Percentiles rank a stretch among this genome's conserved stretches.
Conservation (phyloP, 345 rosid species). For the Pugionium dolabratum region DNA sequence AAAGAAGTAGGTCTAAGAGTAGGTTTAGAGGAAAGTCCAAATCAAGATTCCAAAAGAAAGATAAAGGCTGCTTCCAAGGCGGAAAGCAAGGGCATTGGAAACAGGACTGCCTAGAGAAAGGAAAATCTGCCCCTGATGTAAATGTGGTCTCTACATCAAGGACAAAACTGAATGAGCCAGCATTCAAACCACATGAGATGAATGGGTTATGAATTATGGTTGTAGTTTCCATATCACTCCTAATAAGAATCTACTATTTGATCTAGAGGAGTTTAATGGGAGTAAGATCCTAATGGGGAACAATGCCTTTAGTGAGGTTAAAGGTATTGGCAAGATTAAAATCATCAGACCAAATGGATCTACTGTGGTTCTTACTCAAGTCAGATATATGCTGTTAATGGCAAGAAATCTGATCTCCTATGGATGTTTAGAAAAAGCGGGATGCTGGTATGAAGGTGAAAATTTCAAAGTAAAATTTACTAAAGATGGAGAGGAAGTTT, state of each 20-base stretch:
- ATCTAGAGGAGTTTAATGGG: background rate
- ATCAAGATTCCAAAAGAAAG: no score
- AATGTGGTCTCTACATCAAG: no score
- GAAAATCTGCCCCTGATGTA: no score
- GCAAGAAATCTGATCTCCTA: background rate
- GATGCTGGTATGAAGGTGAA: background rate
- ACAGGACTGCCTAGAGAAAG: no score
- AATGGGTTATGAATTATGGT: background rate
- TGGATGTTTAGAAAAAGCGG: background rate
- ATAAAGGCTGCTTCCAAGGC: no score
- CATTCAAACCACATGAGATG: background rate
- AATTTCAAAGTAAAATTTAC: background rate
- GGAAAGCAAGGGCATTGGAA: no score
- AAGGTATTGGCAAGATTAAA: background rate
- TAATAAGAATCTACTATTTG: background rate
- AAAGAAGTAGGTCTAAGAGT: no score
- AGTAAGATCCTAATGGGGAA: background rate
- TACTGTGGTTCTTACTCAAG: constrained; percentile 16
- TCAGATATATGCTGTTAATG: background rate
- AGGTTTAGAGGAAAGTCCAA: no score
- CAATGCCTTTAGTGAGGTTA: background rate
- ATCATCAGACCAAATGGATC: background rate
- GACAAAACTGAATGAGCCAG: background rate
- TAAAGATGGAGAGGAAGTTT: background rate
- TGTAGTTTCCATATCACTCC: background rate